Base-by-base conservation (phyloP, 495 filamentous ascomycete genomes). In the Evernia prunastri region DNA sequence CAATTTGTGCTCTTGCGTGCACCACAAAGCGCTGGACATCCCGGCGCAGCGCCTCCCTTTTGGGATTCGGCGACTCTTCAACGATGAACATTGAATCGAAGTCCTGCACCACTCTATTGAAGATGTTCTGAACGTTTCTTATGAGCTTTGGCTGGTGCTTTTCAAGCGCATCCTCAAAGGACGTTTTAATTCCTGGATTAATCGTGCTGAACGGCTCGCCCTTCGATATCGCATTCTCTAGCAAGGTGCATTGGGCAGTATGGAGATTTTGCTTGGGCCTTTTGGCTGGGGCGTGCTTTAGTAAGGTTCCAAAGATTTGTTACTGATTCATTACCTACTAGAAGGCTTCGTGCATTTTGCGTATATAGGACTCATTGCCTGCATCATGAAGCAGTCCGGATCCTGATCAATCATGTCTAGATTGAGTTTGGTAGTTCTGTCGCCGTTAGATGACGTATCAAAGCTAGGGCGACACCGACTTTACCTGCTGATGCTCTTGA, bases 61-160 rank as follows among this genome's bases (percentile, higher is more conserved):
- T 58, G 11, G 56, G 56, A 23, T 58, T 15, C 1, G 61, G 53
- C 18, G 31, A 1, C 10, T 63, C 61, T 40, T 63, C 35, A 5
- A 63, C 20, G 6, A 27, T 31, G 20, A 58, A 63, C 9, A 36
- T 43, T 11, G 56, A 45, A 47, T 63, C 33, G 20, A 63, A 63
- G 6, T 63, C 53, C 0, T 45, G 20, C 12, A 53, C 31, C 4
- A 63, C 53, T 54, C 25, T 29, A 6, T 36, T 12, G 31, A 58
- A 63, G 18, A 58, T 25, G 2, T 23, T 12, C 39, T 63, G 11
- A n/a, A 58, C 39, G 11, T 17, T 23, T 10, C 23, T 25, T 13
- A 63, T n/a, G 0, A 63, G 20, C 23, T n/a, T 2, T 7, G 39
- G 29, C 20, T 63, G 61, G 13, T 18, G 31, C 5, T 18, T 25